Conservation (phyloP, 2,329 filamentous ascomycete species). For the Myotisia sp. region DNA sequence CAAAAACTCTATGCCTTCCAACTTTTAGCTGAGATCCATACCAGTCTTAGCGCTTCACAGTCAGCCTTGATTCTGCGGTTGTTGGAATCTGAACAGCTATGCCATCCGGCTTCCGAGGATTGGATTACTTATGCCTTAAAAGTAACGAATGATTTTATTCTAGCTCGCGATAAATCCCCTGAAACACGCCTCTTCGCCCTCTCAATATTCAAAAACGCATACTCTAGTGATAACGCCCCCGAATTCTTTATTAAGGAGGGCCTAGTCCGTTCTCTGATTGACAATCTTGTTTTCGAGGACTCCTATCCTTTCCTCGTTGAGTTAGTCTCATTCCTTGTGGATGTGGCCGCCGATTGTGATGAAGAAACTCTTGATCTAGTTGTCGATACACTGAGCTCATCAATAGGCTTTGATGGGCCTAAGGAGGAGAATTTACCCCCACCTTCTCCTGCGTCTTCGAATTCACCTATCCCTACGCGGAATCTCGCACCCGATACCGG, state of each 20-base stretch:
- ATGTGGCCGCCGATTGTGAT: slow-evolving; percentile 19
- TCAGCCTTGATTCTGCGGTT: slow-evolving; percentile 26
- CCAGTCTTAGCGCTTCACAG: slow-evolving; percentile 25
- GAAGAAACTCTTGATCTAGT: slow-evolving; percentile 21
- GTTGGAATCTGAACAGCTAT: slow-evolving; percentile 21
- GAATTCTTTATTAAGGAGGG: slow-evolving; percentile 21
- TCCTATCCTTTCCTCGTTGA: slow-evolving; percentile 27
- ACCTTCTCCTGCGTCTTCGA: slow-evolving; percentile 29
- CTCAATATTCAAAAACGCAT: slow-evolving; percentile 27
- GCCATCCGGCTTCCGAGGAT: slow-evolving; percentile 19
- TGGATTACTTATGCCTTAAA: slow-evolving; percentile 24
- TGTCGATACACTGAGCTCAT: slow-evolving; percentile 21
- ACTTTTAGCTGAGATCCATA: slow-evolving; percentile 24
- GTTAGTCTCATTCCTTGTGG: slow-evolving; percentile 26
- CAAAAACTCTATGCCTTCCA: slow-evolving; percentile 24
- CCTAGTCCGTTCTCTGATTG: slow-evolving; percentile 21
- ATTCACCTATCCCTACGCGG: slow-evolving; percentile 20
- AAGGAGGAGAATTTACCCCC: slow-evolving; percentile 18
- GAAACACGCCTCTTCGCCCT: slow-evolving; percentile 28
- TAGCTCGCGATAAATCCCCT: slow-evolving; percentile 23
- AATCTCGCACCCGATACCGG: slow-evolving; percentile 19
- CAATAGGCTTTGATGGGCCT: slow-evolving; percentile 23
- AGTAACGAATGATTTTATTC: slow-evolving; percentile 26
- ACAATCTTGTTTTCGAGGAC: slow-evolving; percentile 24
- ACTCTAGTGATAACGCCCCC: slow-evolving; percentile 19